These are phyloP conservation scores for Batkoa obscura DNA, from an alignment of 371 early-diverging fungal species.

Conservation along the genomic window DNA sequence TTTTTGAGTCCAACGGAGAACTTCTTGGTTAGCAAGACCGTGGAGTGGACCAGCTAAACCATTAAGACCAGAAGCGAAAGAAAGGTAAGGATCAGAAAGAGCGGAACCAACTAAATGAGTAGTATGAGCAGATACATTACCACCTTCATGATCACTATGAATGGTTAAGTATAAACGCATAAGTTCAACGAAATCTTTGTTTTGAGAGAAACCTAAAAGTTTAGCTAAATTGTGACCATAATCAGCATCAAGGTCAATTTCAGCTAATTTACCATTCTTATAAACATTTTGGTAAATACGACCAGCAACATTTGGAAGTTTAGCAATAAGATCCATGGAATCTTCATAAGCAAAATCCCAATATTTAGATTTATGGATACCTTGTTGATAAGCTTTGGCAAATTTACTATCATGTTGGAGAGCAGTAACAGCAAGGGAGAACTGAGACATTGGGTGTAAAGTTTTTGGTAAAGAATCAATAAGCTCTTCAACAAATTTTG, in stretches of 20 bases:
- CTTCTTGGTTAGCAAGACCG: conserved; percentile 99
- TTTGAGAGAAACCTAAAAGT: conserved; percentile 77
- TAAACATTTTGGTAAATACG: conserved; percentile 97
- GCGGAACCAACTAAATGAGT: conserved; percentile 93
- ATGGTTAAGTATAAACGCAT: conserved; percentile 97
- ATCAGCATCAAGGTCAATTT: conserved; percentile 68
- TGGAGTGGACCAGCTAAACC: conserved; percentile 97
- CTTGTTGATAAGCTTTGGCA: conserved; percentile 90
- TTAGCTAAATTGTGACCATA: conserved; percentile 89
- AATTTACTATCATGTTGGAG: conserved; percentile 88
- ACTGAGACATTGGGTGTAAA: conserved; percentile 97
- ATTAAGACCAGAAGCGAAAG: conserved; percentile 93
- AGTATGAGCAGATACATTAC: conserved; percentile 91
- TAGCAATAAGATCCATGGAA: conserved; percentile 93
- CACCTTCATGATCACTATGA: conserved; percentile 99
- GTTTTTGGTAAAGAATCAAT: conserved; percentile 93
- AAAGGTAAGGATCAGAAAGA: conserved; percentile 94
- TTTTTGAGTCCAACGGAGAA: conserved; percentile 90
- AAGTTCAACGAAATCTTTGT: conserved; percentile 81
- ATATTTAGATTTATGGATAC: conserved; percentile 87
- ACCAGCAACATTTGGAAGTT: conserved; percentile 88
- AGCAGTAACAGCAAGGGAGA: conserved; percentile 87
- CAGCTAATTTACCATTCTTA: conserved; percentile 84
- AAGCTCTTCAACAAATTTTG: conserved; percentile 83
- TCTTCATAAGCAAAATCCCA: conserved; percentile 95